Evolutionary conservation across 2,329 filamentous ascomycete species (phyloP).

Genomic region (Scedosporium aurantiacum): DNA sequence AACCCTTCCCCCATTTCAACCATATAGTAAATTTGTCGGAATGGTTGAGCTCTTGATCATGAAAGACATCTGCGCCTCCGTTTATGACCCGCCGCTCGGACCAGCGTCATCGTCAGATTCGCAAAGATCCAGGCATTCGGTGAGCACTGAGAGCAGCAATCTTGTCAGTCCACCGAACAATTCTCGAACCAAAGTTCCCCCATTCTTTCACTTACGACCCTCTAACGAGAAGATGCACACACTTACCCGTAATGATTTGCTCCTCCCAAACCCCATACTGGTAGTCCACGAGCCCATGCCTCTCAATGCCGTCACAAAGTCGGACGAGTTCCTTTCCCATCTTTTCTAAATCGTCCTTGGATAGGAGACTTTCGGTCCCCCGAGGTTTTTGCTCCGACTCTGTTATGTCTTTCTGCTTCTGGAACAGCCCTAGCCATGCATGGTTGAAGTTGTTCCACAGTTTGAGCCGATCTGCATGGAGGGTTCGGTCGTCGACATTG

Average conservation of each 20-base stretch:
- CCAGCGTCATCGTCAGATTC: conserved; percentile 26
- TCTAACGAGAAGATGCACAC: neutral
- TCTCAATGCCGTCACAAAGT: conserved; percentile 77
- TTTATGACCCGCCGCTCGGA: conserved; percentile 15
- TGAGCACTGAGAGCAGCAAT: conserved; percentile 15
- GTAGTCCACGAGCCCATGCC: conserved; percentile 91
- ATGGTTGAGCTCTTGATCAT: neutral
- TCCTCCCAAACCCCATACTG: conserved; percentile 96
- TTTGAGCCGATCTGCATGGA: conserved; percentile 54
- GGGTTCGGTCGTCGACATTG: conserved; percentile 9
- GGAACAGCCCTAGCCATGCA: conserved; percentile 27
- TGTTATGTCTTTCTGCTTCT: conserved; percentile 6
- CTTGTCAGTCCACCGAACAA: neutral
- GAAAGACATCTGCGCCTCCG: conserved; percentile 12
- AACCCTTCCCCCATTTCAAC: neutral
- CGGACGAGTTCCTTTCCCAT: conserved; percentile 75
- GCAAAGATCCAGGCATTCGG: conserved; percentile 34
- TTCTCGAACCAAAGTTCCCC: neutral
- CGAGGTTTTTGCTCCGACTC: conserved; percentile 38
- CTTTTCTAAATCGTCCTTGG: conserved; percentile 56
- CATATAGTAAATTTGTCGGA: neutral
- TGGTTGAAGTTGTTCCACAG: conserved; percentile 94
- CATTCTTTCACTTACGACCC: neutral
- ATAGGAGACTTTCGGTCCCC: conserved; percentile 53
- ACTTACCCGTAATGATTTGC: conserved; percentile 72